Base-by-base conservation (phyloP, 2,329 filamentous ascomycete species). In the Ophiosphaerella korrae region DNA sequence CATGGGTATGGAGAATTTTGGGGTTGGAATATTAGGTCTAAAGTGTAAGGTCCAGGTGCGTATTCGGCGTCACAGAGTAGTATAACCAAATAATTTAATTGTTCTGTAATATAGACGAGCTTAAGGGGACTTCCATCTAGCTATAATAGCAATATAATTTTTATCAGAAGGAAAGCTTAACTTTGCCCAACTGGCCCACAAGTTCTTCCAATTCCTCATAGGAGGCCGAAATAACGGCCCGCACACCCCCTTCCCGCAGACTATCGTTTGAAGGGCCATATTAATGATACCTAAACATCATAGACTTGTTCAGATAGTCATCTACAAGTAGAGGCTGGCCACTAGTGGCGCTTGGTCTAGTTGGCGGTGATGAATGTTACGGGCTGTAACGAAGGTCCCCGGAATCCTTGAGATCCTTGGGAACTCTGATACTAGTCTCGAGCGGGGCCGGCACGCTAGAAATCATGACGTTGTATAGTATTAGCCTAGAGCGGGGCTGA, bases 1-100 rank as follows among this genome's bases (percentile, higher is more conserved):
- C 14, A 36, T 55, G 29, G 46, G 43, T 24, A 3, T 48, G 7
- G 36, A 55, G 39, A 50, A 50, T 31, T 50, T 46, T 29, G 51
- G 45, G 36, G 50, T 50, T 42, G 50, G 51, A 23, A 36, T 50
- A 29, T 23, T 53, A 29, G 45, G 32, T 9, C 51, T 42, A 12
- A 47, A 23, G n/a, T 42, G 47, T 7, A 53, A 50, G 18, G 38
- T 53, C 31, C 13, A 36, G 24, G 52, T 35, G 9, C 42, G 43
- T 24, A 24, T 55, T 44, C 52, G 48, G 26, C 18, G 29, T 11
- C 26, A 29, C 9, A 7, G 26, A 29, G 26, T 18, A 18, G 18
- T 18, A 18, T 18, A 18, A 18, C 18, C 18, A 3, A 18, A 2
- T 18, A 18, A 18, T 2, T 18, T 18, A 2, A 18, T 3, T 18